phyloP scores from a whole-genome alignment of 164 flowering plant genomes.

The Magnolia sinica region DNA sequence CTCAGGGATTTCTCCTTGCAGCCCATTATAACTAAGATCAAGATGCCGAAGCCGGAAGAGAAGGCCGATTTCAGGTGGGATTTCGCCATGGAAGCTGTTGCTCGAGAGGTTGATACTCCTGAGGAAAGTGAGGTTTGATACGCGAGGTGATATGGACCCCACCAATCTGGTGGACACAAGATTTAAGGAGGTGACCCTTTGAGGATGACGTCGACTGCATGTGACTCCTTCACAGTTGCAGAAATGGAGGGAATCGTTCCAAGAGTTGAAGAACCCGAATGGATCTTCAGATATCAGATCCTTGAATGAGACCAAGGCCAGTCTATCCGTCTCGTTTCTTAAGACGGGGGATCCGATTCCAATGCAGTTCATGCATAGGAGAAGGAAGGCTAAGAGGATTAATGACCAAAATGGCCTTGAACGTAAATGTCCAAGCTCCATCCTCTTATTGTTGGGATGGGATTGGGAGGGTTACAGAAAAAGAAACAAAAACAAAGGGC shows the following conservation, averaged over 20 bases:
- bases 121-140: conserved; percentile 16
- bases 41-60: background rate
- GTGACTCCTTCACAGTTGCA: conserved; percentile 9
- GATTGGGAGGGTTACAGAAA: no score
- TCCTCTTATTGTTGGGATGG: no score
- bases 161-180: background rate
- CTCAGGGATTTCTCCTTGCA: conserved; percentile 4
- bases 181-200: conserved; percentile 4
- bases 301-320: conserved; percentile 1
- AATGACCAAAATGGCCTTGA: no score
- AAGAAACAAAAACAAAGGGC: no score
- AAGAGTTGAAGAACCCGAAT: background rate
- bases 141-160: conserved; percentile 5
- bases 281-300: conserved; percentile 1
- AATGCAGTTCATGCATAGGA: no score
- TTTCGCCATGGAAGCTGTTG: conserved; percentile 9
- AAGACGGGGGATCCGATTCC: no score
- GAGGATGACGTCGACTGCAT: background rate
- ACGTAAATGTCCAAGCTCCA: no score
- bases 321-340: conserved; percentile 3
- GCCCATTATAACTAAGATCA: background rate
- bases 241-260: conserved; percentile 2
- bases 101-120: background rate
- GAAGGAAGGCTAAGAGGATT: no score
- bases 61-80: conserved; percentile 13